phyloP scores from a whole-genome alignment of 805 yeast genomes.

The Candida nitratophila region DNA sequence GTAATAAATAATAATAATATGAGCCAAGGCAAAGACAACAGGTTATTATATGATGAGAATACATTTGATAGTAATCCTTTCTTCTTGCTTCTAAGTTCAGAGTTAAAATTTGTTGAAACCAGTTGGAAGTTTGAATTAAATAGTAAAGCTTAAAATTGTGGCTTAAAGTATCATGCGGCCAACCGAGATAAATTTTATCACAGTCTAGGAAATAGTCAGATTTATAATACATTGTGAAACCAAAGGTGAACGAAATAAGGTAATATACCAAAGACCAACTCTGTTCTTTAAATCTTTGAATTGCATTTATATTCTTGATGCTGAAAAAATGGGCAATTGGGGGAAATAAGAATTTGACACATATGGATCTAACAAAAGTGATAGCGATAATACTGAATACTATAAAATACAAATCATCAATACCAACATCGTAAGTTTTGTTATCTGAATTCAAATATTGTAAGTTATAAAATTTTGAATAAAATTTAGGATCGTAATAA shows the following conservation, averaged over 20 bases:
- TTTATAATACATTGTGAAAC: slow-evolving; percentile 46
- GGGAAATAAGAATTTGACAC: slow-evolving; percentile 49
- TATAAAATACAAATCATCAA: slow-evolving; percentile 48
- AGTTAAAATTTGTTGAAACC: slow-evolving; percentile 76
- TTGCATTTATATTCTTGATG: slow-evolving; percentile 43
- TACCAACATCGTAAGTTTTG: slow-evolving; percentile 45
- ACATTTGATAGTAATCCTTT: slow-evolving; percentile 83
- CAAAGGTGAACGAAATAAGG: slow-evolving; percentile 45
- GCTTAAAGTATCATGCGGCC: slow-evolving; percentile 68
- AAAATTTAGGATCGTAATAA: slow-evolving; percentile 16
- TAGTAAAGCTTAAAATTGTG: slow-evolving; percentile 58
- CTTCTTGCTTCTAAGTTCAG: slow-evolving; percentile 72
- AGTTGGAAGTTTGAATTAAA: slow-evolving; percentile 62
- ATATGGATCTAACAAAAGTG: slow-evolving; percentile 50
- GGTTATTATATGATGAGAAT: slow-evolving; percentile 82
- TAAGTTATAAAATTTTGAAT: slow-evolving; percentile 31
- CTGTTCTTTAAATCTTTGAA: slow-evolving; percentile 77
- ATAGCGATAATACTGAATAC: slow-evolving; percentile 47
- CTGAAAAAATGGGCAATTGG: slow-evolving; percentile 46
- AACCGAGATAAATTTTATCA: slow-evolving; percentile 52
- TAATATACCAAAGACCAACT: slow-evolving; percentile 70
- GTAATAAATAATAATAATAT: slow-evolving; percentile 62
- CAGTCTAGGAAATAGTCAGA: slow-evolving; percentile 56
- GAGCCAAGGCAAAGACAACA: slow-evolving; percentile 61
- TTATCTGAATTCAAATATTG: slow-evolving; percentile 26